A percentile compares a stretch with the other conserved stretches of the same genome.
These are phyloP conservation scores for Colletotrichum sp. DNA, from an alignment of 2,329 filamentous ascomycete genomes.

Conservation along the genomic window DNA sequence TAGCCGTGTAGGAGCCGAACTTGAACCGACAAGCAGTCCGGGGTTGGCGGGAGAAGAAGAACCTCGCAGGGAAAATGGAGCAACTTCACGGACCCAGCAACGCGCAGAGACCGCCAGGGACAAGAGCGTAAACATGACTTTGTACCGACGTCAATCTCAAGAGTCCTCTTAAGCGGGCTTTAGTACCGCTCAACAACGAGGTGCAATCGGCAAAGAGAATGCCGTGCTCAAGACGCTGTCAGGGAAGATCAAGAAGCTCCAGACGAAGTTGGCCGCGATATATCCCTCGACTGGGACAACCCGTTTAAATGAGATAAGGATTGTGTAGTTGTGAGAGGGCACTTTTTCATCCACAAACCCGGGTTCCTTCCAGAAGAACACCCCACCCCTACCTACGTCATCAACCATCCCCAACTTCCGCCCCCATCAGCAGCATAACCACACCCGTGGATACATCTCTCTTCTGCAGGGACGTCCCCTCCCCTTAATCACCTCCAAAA, in stretches of 20 bases:
- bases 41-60: rapidly evolving
- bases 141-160: not conserved
- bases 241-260: not conserved
- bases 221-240: not conserved
- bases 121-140: not conserved
- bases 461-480: not conserved
- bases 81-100: rapidly evolving
- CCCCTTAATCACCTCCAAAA: not conserved
- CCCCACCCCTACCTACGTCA: not conserved
- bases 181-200: rapidly evolving
- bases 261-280: rapidly evolving
- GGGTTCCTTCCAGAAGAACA: not conserved
- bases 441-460: not conserved
- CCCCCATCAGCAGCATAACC: not conserved
- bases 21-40: not conserved
- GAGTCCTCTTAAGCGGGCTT: not conserved
- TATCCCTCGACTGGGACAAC: too few relatives aligned
- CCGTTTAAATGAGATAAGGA: too few relatives aligned
- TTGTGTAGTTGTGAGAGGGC: not conserved
- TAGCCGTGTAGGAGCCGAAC: too few relatives aligned
- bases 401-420: rapidly evolving
- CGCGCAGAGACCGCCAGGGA: not conserved
- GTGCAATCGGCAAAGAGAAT: not conserved
- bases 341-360: not conserved
- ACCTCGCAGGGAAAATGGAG: not conserved